Evolutionary conservation across 768 basidiomycete genomes (phyloP).

Genomic region (Agaricus sinodeliciosus): DNA sequence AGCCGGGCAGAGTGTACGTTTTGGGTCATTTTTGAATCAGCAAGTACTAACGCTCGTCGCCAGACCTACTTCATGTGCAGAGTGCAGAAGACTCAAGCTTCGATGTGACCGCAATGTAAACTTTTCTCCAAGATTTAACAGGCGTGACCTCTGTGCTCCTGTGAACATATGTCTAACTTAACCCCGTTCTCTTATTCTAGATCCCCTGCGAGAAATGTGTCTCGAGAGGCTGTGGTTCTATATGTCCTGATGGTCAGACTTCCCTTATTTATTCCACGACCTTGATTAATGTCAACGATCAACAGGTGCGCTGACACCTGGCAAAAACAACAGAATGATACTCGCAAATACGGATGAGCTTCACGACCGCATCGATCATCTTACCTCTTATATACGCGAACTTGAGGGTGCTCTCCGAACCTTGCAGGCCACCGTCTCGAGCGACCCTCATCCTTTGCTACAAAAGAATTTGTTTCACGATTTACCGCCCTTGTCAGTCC

Average conservation of each 20-base stretch:
- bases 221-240: slow-evolving; percentile 64
- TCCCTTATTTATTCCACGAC: slow-evolving; percentile 5
- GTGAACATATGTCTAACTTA: slow-evolving; percentile 10
- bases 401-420: slow-evolving; percentile 53
- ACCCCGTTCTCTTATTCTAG: slow-evolving; percentile 25
- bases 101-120: slow-evolving; percentile 59
- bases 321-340: slow-evolving; percentile 56
- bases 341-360: slow-evolving; percentile 68
- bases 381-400: slow-evolving; percentile 49
- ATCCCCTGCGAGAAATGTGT: slow-evolving; percentile 76
- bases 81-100: slow-evolving; percentile 55
- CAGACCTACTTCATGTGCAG: slow-evolving; percentile 49
- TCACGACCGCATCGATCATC: slow-evolving; percentile 54
- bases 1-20: slow-evolving; percentile 26
- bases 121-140: slow-evolving; percentile 2
- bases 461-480: slow-evolving; percentile 22
- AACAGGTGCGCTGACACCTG: slow-evolving; percentile 47
- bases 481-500: slow-evolving; percentile 9
- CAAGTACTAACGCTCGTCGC: slow-evolving; percentile 23
- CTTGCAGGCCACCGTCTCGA: slow-evolving; percentile 41
- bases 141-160: slow-evolving; percentile 12
- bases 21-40: background rate
- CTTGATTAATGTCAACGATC: slow-evolving; percentile 1
- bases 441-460: slow-evolving; percentile 45
- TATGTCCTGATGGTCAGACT: slow-evolving; percentile 66